Conservation (phyloP, 345 rosid genomes). For the Moricandia moricandioides region DNA sequence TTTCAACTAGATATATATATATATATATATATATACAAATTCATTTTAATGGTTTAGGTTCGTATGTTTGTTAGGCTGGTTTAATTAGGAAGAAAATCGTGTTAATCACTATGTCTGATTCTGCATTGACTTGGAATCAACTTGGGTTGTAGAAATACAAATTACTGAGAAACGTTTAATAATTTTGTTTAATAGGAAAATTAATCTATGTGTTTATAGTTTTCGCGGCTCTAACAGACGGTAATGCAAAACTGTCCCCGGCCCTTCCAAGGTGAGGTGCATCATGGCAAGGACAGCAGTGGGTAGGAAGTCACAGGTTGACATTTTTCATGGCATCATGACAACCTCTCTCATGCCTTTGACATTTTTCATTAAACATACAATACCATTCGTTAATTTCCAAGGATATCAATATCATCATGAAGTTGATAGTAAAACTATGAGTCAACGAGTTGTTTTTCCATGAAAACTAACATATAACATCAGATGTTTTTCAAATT, state of each 20-base stretch:
- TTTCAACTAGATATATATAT: background rate
- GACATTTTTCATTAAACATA: background rate
- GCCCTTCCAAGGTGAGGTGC: background rate
- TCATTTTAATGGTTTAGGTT: background rate
- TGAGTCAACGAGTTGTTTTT: too few relatives aligned
- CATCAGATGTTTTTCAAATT: too few relatives aligned
- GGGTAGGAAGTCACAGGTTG: background rate
- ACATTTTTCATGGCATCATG: background rate
- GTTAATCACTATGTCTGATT: constrained; percentile 28
- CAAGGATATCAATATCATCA: background rate
- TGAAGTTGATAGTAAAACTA: constrained; percentile 23
- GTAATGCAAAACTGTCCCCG: background rate
- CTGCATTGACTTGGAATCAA: constrained; percentile 15
- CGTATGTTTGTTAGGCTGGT: background rate
- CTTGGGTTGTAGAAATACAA: background rate
- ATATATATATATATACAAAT: background rate
- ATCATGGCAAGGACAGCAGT: background rate
- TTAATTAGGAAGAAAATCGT: background rate
- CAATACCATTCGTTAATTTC: background rate
- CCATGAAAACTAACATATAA: too few relatives aligned
- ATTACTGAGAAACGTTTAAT: background rate
- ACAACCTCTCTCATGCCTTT: background rate
- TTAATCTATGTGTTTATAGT: background rate
- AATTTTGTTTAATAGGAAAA: background rate
- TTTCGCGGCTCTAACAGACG: background rate